Conservation (phyloP, 2,329 filamentous ascomycete genomes). For the Aulographum hederae region DNA sequence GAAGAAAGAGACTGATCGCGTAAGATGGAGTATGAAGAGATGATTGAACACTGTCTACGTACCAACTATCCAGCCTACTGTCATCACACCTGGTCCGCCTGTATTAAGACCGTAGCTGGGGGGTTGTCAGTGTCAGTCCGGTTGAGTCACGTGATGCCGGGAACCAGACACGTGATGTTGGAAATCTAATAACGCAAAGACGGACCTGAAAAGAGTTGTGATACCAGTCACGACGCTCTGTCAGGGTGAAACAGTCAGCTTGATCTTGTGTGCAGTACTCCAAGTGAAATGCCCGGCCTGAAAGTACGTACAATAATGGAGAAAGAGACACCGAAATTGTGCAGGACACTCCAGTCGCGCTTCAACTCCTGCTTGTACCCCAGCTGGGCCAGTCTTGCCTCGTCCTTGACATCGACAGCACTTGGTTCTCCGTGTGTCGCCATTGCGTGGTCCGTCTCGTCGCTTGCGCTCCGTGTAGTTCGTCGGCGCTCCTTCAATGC, state of each 20-base stretch:
- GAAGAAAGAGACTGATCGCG: conserved; percentile 27
- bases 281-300: neutral
- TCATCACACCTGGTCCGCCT: conserved; percentile 37
- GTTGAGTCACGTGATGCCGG: too few species aligned
- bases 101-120: conserved; percentile 33
- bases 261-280: conserved; percentile 1
- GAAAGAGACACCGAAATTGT: conserved; percentile 45
- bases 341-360: conserved; percentile 37
- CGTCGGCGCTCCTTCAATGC: too few species aligned
- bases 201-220: conserved; percentile 33
- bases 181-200: neutral
- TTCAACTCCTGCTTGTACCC: conserved; percentile 42
- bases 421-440: neutral
- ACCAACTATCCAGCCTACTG: conserved; percentile 34
- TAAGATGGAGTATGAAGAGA: neutral
- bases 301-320: conserved; percentile 34
- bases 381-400: conserved; percentile 33
- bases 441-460: too few species aligned
- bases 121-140: neutral
- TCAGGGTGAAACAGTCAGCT: conserved; percentile 1
- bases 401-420: conserved; percentile 20
- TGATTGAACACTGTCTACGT: neutral
- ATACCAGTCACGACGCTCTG: conserved; percentile 41
- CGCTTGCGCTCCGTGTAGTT: too few species aligned
- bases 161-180: too few species aligned